These are phyloP conservation scores for Talaromyces wortmannii DNA, from an alignment of 495 filamentous ascomycete species.

Conservation along the genomic window DNA sequence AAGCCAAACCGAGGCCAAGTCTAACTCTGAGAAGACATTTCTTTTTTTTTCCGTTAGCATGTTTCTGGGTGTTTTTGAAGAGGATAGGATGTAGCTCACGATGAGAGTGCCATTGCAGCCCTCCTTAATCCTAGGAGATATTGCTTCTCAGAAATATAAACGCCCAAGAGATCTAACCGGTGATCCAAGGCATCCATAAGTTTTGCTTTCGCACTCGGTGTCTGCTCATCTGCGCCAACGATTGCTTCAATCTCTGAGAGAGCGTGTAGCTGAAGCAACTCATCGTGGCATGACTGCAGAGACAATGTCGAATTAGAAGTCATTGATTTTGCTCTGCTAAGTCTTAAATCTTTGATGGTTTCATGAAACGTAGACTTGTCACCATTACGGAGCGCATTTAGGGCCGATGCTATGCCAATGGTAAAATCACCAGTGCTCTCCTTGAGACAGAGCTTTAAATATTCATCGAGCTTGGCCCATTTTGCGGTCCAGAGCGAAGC, in stretches of 20 bases:
- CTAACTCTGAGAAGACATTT: conserved; percentile 46
- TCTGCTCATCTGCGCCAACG: conserved; percentile 36
- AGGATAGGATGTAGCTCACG: conserved; percentile 13
- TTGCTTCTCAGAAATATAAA: conserved; percentile 85
- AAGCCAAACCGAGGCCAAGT: conserved; percentile 82
- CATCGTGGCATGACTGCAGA: conserved; percentile 72
- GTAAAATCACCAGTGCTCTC: conserved; percentile 69
- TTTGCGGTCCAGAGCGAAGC: conserved; percentile 82
- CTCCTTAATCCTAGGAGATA: conserved; percentile 84
- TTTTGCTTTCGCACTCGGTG: conserved; percentile 20
- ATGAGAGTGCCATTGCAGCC: conserved; percentile 69
- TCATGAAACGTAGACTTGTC: conserved; percentile 47
- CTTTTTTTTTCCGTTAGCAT: conserved; percentile 14
- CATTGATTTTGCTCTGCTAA: conserved; percentile 64
- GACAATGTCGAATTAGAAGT: conserved; percentile 69
- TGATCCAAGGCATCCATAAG: conserved; percentile 58
- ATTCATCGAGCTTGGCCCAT: conserved; percentile 69
- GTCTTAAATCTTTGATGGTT: conserved; percentile 57
- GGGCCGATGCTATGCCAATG: conserved; percentile 65
- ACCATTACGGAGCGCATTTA: conserved; percentile 56
- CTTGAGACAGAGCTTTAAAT: conserved; percentile 46
- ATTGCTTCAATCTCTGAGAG: conserved; percentile 83
- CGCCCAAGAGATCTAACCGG: conserved; percentile 76
- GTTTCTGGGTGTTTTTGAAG: conserved; percentile 2
- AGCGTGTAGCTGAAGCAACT: conserved; percentile 76